Evolutionary conservation across 1,284 basidiomycete genomes (phyloP), one percentile per base, ranked within the genome.

Genomic region (Naganishia sp.): DNA sequence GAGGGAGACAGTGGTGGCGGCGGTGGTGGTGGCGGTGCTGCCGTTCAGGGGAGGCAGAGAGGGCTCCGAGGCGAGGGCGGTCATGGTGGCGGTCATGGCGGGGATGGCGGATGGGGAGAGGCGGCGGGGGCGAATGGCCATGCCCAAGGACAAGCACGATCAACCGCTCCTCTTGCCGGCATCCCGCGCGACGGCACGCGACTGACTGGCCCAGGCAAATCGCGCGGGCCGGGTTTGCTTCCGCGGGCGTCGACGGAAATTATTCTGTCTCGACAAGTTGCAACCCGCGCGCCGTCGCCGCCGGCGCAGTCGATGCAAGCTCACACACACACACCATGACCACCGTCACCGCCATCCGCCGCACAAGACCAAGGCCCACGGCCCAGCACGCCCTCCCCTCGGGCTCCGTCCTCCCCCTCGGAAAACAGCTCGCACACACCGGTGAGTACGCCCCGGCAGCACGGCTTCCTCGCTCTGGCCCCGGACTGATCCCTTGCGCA

Each of bases 381-480:
- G 64, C 64, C 13, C 23, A 36, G 23, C 44, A 63, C 21, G 44
- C 44, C 21, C 55, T 50, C 7, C 50, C 68, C 18, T 50, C 57
- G 44, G 55, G 66, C 23, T 67, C 70, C 2, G 48, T 50, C 3
- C 72, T 82, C 64, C 92, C 92, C 2, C 80, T 94, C 23, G 93
- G 86, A 63, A 96, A 95, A 80, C 90, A 90, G 77, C 86, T 96
- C 44, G 92, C 92, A 11, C 92, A 92, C 52, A 92, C 89, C 70
- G 92, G 21, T 21, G 21, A 21, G 21, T 21, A 21, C 21, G 21
- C 21, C 21, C 21, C 21, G 21, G 21, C 21, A 21, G 21, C 21
- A 21, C 21, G 21, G 21, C 21, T 11, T 7, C n/a, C 28, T 39
- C 42, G 43, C 55, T 13, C 59, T 52, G 21, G 21, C 70, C 75